Evolutionary conservation across 2,329 filamentous ascomycete species (phyloP).

Genomic region (Orbilia blumenaviensis): DNA sequence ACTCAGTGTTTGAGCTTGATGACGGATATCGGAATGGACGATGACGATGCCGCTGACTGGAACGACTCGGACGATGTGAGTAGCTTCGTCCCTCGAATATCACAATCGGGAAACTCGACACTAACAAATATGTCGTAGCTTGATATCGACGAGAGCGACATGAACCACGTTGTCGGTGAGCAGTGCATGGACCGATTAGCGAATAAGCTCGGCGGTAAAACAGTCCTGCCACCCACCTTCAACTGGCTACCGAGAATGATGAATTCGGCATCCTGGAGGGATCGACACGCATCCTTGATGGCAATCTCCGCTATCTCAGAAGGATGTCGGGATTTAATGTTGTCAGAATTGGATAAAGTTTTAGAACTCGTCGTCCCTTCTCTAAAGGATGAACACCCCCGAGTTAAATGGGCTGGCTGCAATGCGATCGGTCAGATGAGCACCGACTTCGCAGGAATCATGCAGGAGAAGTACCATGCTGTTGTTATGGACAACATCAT

Average conservation of each 20-base stretch:
- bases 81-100: conserved; percentile 51
- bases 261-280: conserved; percentile 91
- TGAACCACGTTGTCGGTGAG: conserved; percentile 96
- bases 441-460: conserved; percentile 96
- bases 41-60: conserved; percentile 95
- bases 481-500: conserved; percentile 89
- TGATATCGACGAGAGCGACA: conserved; percentile 93
- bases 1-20: conserved; percentile 97
- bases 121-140: conserved; percentile 66
- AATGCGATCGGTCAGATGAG: conserved; percentile 99
- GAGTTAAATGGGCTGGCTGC: conserved; percentile 96
- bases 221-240: conserved; percentile 92
- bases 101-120: neutral
- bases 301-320: conserved; percentile 98
- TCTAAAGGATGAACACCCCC: conserved; percentile 86
- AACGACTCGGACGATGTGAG: conserved; percentile 86
- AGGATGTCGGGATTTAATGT: conserved; percentile 94
- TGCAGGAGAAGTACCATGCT: conserved; percentile 95
- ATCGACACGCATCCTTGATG: conserved; percentile 96
- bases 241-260: conserved; percentile 98
- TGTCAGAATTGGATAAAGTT: conserved; percentile 91
- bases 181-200: conserved; percentile 98
- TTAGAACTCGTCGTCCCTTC: conserved; percentile 93
- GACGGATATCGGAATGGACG: conserved; percentile 94
- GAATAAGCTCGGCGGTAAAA: conserved; percentile 94